Evolutionary conservation across 208 protist genomes (phyloP), one percentile per base, ranked within the genome.

Genomic region (Porcisia hertigi): DNA sequence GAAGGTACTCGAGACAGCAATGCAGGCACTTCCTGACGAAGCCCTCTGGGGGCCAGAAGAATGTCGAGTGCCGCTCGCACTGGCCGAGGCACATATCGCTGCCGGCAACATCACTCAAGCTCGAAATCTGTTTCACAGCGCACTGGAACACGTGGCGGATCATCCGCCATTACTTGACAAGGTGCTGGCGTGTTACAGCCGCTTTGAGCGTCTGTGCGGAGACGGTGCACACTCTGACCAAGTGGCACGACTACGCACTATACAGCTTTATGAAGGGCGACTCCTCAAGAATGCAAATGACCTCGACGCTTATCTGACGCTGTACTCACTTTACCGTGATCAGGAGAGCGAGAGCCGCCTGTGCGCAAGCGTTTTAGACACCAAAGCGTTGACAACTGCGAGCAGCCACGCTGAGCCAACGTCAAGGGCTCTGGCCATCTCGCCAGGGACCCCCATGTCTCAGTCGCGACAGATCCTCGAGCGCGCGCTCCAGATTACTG

Each of bases 61-160:
- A 69, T 92, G 88, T 79, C 83, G 86, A 47, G 82, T 97, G n/a
- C 84, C 90, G n/a, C 82, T 97, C 34, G 86, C 86, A 12, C 79
- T 90, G 16, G 87, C 89, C 9, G 89, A 94, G 45, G 80, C 84
- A 20, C 81, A 89, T 65, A 71, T 85, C 0, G 49, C 72, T 39
- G 54, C 63, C 34, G 72, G 76, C 34, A 80, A 82, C 45, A 52
- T 73, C 41, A 82, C 81, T 14, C 81, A 86, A 69, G 91, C 89
- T 8, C 90, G 90, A 3, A 67, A 73, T 9, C 45, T 88, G 1
- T 97, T 89, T 73, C 86, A 88, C 63, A 64, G 73, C 25, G 79
- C 93, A 18, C 83, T 97, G 14, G 77, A 81, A 18, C 69, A 71
- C 45, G 57, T 94, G 43, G 71, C 87, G 18, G 73, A 60, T n/a